A percentile compares a stretch with the other conserved stretches of the same genome.
These are phyloP conservation scores for Aspergillus latus DNA, from an alignment of 2,329 filamentous ascomycete species.

Conservation along the genomic window DNA sequence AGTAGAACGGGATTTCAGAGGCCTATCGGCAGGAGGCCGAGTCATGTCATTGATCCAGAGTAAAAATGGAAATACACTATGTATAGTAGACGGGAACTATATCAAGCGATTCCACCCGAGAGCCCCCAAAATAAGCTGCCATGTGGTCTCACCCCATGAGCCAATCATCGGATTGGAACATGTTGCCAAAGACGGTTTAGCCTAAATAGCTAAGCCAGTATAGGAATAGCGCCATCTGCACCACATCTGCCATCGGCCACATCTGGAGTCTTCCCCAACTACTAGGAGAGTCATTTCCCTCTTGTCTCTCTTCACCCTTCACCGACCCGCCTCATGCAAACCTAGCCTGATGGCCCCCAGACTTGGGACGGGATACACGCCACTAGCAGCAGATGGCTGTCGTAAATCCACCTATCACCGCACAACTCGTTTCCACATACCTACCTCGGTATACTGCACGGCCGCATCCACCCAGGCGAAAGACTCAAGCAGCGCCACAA, in stretches of 20 bases:
- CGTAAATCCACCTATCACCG: background rate
- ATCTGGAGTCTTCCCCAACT: background rate
- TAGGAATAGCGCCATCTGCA: background rate
- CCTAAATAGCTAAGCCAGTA: background rate
- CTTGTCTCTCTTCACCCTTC: background rate
- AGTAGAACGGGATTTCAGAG: background rate
- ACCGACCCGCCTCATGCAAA: background rate
- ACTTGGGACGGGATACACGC: background rate
- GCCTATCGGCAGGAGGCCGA: background rate
- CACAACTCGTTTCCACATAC: background rate
- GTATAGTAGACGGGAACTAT: too few species aligned
- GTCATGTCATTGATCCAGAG: background rate
- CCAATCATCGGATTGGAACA: background rate
- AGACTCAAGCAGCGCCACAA: background rate
- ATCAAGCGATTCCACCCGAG: too few species aligned
- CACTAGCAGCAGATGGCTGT: too few species aligned
- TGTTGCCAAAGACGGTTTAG: background rate
- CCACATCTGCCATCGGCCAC: too few species aligned
- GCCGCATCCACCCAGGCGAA: conserved; percentile 4
- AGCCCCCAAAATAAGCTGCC: background rate
- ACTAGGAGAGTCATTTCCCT: too few species aligned
- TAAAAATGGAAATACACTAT: background rate
- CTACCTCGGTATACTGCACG: background rate
- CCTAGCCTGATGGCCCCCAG: background rate
- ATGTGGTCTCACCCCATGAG: background rate